Base-by-base conservation (phyloP, 768 basidiomycete genomes). In the Pisolithus sp. region DNA sequence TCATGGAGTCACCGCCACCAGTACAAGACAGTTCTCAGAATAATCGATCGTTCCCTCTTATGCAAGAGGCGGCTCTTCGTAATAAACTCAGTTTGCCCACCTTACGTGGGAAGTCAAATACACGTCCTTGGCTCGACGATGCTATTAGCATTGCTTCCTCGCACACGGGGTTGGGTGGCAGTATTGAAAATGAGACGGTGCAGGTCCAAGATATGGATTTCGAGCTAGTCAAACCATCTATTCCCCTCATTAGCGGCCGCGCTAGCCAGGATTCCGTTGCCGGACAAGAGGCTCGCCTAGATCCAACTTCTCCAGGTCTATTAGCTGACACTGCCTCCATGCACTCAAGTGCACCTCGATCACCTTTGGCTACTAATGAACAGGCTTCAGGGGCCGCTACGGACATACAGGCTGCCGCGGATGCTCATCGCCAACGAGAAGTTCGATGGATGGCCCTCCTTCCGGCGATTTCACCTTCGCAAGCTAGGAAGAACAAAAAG, bases 181-280 rank as follows among this genome's bases (percentile, higher is more conserved):
- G 67, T 9, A 56, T 54, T 48, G 68, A 65, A 73, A 69, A 72
- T 38, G 79, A 86, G 57, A 80, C 79, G 2, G 75, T 89, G 5
- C 88, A 91, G 50, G 84, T 90, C 7, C 72, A 86, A 62, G 85
- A 90, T 62, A 84, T 83, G 74, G 88, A 90, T 57, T 91, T 92
- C 57, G 85, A 89, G 68, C 77, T 90, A 13, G 74, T 91, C 31
- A 73, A 78, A 21, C 89, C 88, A 0, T 73, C 68, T n/a, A 55
- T 85, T 10, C 68, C 78, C 0, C 71, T 70, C 21, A 57, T 74
- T 21, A 31, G 63, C 58, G 69, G 71, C 5, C 70, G 78, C 30
- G 65, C 68, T 10, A 83, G 80, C 59, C 81, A 82, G 49, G 85
- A 86, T 46, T 81, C 81, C 4, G 66, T 59, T 4, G 56, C 73